Conservation (phyloP, 169 alveolate genomes). For the Perkinsus olseni region DNA sequence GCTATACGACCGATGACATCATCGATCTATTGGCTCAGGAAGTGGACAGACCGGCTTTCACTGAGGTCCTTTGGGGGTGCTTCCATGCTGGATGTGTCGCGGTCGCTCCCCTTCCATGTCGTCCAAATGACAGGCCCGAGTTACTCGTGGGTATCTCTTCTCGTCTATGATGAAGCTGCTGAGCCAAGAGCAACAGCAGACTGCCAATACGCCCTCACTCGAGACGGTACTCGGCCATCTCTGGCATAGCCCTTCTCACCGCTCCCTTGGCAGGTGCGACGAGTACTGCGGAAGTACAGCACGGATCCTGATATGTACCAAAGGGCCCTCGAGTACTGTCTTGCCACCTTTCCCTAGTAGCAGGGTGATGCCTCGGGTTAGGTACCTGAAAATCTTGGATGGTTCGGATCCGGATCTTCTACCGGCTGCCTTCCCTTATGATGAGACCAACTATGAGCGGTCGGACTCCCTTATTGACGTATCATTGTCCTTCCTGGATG, state of each 20-base stretch:
- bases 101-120: constrained; percentile 4
- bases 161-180: constrained; percentile 18
- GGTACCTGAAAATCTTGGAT: background rate
- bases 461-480: background rate
- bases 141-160: constrained; percentile 17
- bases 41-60: constrained; percentile 8
- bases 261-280: background rate
- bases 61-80: background rate
- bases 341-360: background rate
- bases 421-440: background rate
- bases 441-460: background rate
- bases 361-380: background rate
- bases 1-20: constrained; percentile 1
- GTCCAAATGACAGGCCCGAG: background rate
- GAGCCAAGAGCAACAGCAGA: constrained; percentile 13
- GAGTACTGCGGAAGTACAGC: background rate
- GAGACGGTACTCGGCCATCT: background rate
- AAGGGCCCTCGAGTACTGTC: background rate
- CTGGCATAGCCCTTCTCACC: background rate
- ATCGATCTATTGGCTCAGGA: constrained; percentile 6
- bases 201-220: background rate
- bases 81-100: background rate
- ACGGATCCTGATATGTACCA: background rate
- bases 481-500: background rate
- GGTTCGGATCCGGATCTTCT: background rate